phyloP scores from a whole-genome alignment of 2,329 filamentous ascomycete species.

The Lecanosticta acicola region DNA sequence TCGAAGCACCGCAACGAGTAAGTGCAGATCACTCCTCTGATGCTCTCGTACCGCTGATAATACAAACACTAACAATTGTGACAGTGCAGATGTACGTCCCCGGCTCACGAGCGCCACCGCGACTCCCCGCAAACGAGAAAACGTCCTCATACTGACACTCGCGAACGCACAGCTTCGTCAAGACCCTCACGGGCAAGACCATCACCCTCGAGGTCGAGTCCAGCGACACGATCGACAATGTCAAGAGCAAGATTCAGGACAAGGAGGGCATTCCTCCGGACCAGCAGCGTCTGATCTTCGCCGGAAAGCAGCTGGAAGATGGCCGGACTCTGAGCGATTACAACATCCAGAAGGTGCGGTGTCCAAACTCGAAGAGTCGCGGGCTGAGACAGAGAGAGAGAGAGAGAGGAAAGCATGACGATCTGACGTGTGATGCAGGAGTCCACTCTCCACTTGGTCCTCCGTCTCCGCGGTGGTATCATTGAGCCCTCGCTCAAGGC shows the following conservation, averaged over 20 bases:
- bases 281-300: slow-evolving; percentile 98
- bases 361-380: not conserved
- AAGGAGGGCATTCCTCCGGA: slow-evolving; percentile 98
- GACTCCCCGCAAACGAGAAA: slow-evolving; percentile 10
- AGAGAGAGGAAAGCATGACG: not conserved
- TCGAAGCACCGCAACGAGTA: slow-evolving; percentile 24
- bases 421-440: slow-evolving; percentile 54
- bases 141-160: slow-evolving; percentile 18
- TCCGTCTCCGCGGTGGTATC: slow-evolving; percentile 98
- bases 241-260: slow-evolving; percentile 99
- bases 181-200: slow-evolving; percentile 99
- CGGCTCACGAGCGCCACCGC: slow-evolving; percentile 9
- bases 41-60: not conserved
- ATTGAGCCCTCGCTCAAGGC: slow-evolving; percentile 99
- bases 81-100: slow-evolving; percentile 32
- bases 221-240: slow-evolving; percentile 98
- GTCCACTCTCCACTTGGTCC: slow-evolving; percentile 96
- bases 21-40: slow-evolving; percentile 7
- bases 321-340: slow-evolving; percentile 94
- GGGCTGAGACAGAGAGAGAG: not conserved
- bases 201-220: slow-evolving; percentile 99
- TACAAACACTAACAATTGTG: slow-evolving; percentile 22
- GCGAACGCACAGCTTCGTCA: slow-evolving; percentile 76
- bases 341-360: slow-evolving; percentile 95
- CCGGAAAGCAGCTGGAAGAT: slow-evolving; percentile 98